phyloP scores from a whole-genome alignment of 208 protist genomes.

The Lotmaria passim region DNA sequence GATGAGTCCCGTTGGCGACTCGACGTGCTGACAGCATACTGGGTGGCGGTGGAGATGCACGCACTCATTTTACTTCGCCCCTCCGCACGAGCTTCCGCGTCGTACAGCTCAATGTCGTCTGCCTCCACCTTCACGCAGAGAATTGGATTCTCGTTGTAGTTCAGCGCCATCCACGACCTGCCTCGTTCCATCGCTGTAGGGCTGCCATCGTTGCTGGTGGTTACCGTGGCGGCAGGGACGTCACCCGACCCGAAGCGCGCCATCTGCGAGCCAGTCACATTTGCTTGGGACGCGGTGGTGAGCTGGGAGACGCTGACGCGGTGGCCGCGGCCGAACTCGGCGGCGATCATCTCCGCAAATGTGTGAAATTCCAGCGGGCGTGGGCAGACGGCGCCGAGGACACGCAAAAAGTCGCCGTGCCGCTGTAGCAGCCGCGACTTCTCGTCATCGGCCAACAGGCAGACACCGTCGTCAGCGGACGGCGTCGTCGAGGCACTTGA shows the following conservation, averaged over 20 bases:
- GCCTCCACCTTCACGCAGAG: slow-evolving; percentile 21
- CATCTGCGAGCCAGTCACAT: background rate
- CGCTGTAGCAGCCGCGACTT: slow-evolving; percentile 16
- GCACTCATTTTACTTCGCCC: background rate
- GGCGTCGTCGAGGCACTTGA: background rate
- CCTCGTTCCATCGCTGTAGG: background rate
- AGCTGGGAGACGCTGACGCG: slow-evolving; percentile 5
- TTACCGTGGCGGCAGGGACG: no score
- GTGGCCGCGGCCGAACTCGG: background rate
- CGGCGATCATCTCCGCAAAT: slow-evolving; percentile 16
- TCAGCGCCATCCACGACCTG: slow-evolving; percentile 10
- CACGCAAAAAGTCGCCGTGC: slow-evolving; percentile 13
- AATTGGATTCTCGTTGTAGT: slow-evolving; percentile 2
- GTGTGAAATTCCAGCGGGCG: slow-evolving; percentile 22
- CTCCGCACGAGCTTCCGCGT: background rate
- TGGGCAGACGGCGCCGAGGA: slow-evolving; percentile 22
- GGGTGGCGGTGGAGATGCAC: background rate
- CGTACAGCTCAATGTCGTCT: slow-evolving; percentile 19
- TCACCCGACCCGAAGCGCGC: background rate
- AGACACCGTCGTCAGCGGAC: background rate
- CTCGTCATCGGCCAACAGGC: background rate
- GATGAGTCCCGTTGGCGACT: background rate
- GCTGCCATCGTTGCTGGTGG: background rate
- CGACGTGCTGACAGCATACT: background rate
- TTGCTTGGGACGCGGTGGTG: background rate